Evolutionary conservation across 2,329 filamentous ascomycete species (phyloP).

Genomic region (Aspergillus ustus): DNA sequence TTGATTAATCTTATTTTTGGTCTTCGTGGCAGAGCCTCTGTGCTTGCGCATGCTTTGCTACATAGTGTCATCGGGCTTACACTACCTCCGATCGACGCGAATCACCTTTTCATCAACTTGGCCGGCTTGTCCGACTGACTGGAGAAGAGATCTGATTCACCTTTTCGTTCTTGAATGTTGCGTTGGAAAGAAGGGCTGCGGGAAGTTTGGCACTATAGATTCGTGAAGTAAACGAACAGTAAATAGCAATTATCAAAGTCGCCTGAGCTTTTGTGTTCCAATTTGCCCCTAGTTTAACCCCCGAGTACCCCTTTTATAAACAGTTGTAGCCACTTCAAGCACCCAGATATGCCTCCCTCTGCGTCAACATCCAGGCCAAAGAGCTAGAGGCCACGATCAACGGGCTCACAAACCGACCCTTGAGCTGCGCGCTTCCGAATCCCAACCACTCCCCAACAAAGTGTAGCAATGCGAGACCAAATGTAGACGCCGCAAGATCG

Average conservation of each 20-base stretch:
- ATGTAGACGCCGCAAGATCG: conserved; percentile 80
- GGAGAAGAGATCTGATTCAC: conserved; percentile 56
- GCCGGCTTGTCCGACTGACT: conserved; percentile 57
- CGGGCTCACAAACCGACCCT: conserved; percentile 63
- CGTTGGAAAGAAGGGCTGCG: no score
- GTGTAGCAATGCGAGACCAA: conserved; percentile 75
- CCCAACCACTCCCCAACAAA: conserved; percentile 81
- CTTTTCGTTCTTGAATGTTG: neutral
- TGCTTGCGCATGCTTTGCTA: conserved; percentile 69
- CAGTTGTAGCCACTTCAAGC: conserved; percentile 10
- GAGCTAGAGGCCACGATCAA: conserved; percentile 60
- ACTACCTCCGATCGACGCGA: conserved; percentile 76
- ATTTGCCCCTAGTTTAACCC: no score
- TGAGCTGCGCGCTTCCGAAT: conserved; percentile 74
- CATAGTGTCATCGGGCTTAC: conserved; percentile 78
- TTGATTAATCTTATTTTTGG: conserved; percentile 86
- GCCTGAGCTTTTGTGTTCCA: no score
- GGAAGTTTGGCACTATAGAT: no score
- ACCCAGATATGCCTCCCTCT: conserved; percentile 50
- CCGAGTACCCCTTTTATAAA: neutral
- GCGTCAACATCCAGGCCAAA: conserved; percentile 65
- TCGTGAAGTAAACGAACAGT: no score
- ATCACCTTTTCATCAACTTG: conserved; percentile 55
- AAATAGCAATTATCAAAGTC: no score
- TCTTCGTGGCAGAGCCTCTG: conserved; percentile 62